phyloP scores from a whole-genome alignment of 129 eudicot genomes.

The Tanacetum coccineum region DNA sequence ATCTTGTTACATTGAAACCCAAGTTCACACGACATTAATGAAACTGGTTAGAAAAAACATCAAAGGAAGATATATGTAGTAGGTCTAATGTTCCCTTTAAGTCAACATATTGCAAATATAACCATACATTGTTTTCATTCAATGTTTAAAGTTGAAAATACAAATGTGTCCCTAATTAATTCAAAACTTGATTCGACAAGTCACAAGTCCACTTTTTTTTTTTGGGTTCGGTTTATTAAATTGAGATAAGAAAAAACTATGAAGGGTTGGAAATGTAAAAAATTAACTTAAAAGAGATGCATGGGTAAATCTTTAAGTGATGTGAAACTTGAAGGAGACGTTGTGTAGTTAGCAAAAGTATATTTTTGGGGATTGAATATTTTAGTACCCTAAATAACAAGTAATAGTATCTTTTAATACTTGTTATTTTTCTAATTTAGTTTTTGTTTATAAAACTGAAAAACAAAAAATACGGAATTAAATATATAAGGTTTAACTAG shows the following conservation, averaged over 20 bases:
- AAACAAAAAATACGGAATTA: too few relatives aligned
- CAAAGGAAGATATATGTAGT: neutral
- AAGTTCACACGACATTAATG: slow-evolving; percentile 23
- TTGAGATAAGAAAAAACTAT: neutral
- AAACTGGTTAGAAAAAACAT: neutral
- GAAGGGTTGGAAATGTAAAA: neutral
- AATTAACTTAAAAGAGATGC: neutral
- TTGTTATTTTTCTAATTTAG: too few relatives aligned
- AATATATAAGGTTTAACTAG: too few relatives aligned
- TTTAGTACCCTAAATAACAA: too few relatives aligned
- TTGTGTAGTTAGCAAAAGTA: too few relatives aligned
- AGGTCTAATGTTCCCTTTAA: slow-evolving; percentile 39
- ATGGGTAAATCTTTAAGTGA: slow-evolving; percentile 5
- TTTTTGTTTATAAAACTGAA: too few relatives aligned
- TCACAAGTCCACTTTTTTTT: too few relatives aligned
- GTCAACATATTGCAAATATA: slow-evolving; percentile 22
- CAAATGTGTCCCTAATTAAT: slow-evolving; percentile 5
- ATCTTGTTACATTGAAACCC: slow-evolving; percentile 24
- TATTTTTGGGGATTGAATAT: too few relatives aligned
- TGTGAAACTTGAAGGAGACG: slow-evolving; percentile 16
- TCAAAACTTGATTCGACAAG: slow-evolving; percentile 10
- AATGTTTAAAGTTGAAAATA: slow-evolving; percentile 19
- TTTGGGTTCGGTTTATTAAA: neutral
- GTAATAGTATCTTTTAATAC: too few relatives aligned
- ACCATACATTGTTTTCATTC: neutral